These are phyloP conservation scores for Ceratocystis diversiconidia DNA, from an alignment of 2,329 filamentous ascomycete genomes.

Conservation along the genomic window DNA sequence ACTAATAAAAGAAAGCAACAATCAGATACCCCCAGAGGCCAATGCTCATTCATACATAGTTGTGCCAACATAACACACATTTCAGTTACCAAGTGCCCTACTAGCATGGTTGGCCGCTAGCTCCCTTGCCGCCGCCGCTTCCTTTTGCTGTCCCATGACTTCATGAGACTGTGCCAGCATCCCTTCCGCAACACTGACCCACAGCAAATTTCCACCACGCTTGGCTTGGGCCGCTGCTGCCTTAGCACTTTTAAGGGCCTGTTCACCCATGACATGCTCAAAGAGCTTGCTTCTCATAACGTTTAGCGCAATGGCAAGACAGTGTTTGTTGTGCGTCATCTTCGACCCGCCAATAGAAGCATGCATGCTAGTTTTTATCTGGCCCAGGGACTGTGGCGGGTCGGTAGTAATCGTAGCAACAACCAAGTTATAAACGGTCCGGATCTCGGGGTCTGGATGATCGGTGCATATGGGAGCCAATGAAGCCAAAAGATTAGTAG, in stretches of 20 bases:
- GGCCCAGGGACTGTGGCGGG: conserved; percentile 52
- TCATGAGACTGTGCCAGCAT: conserved; percentile 65
- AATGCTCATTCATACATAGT: neutral
- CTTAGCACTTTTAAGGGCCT: conserved; percentile 61
- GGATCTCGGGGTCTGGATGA: conserved; percentile 61
- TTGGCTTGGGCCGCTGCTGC: conserved; percentile 55
- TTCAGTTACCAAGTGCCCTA: conserved; percentile 14
- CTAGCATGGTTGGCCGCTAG: conserved; percentile 25
- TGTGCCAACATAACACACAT: neutral
- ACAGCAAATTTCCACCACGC: conserved; percentile 55
- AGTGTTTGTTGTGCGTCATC: conserved; percentile 57
- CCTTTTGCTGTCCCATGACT: conserved; percentile 47
- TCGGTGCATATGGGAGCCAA: conserved; percentile 53
- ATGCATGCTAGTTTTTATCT: conserved; percentile 66
- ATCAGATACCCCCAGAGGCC: neutral
- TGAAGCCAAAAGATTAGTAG: conserved; percentile 46
- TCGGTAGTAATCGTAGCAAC: conserved; percentile 51
- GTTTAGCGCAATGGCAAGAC: conserved; percentile 68
- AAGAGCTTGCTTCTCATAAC: conserved; percentile 78
- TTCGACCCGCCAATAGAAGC: conserved; percentile 57
- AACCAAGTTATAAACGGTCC: conserved; percentile 63
- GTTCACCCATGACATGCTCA: conserved; percentile 65
- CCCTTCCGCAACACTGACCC: conserved; percentile 68
- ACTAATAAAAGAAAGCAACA: neutral
- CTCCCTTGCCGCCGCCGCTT: conserved; percentile 30